Evolutionary conservation across 306 rosid genomes (phyloP), one percentile per base, ranked within the genome.

Genomic region (Dalbergia oliveri): DNA sequence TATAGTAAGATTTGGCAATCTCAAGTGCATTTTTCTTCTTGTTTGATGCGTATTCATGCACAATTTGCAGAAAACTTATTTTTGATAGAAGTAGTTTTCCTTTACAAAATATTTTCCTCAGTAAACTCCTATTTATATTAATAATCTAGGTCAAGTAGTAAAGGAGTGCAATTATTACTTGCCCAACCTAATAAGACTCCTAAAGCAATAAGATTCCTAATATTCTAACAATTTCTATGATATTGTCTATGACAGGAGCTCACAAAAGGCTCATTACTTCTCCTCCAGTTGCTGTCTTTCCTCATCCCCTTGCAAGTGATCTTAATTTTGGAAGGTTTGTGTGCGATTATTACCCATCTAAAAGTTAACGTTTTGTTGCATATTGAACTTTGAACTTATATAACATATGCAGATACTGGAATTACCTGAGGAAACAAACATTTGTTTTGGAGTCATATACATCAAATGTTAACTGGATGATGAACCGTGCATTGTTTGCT

Each of bases 261-360:
- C 90, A 94, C 76, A 92, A 94, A 86, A 91, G 94, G 89, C 97
- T 94, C 80, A 92, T 94, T 66, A 89, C 92, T 21, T 94, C 99
- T 81, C 99, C 97, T 79, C 97, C 99, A 21, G 95, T 92, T 72
- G 99, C 97, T 3, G 97, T 94, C 70, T 94, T 94, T 80, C 99
- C 99, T 66, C 99, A 94, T 56, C 99, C 99, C 80, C 99, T 94
- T 82, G 93, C 94, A 66, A 92, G 95, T 88, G 97, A 94, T 87
- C 97, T 94, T 62, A 92, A 87, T 87, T 94, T 94, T 83, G 87
- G 90, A 85, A 91, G 99, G 97, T 94, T 62, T 73, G 86, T 13
- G 37, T 74, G 26, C 67, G 63, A 75, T 78, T 75, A 75, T 79
- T 62, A 72, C 72, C 75, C 53, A 3, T 69, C 64, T 66, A 79